Evolutionary conservation across 2,329 filamentous ascomycete genomes (phyloP).

Genomic region (Talaromyces islandicus): DNA sequence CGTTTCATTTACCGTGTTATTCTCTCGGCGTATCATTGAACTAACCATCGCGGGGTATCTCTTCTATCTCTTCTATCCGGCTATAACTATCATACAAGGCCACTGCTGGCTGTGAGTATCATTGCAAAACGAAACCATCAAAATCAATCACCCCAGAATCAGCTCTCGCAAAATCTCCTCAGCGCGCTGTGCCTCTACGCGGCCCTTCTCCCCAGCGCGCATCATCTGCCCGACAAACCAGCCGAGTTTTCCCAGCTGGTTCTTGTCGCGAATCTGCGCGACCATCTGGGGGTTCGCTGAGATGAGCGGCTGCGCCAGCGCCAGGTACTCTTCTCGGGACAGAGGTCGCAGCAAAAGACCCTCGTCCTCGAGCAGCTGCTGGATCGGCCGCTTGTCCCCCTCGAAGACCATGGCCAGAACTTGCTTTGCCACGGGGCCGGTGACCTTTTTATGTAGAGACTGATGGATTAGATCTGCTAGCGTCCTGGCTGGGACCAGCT

Average conservation of each 20-base stretch:
- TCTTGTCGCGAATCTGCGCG: slow-evolving; percentile 52
- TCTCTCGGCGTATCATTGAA: no score
- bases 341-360: slow-evolving; percentile 51
- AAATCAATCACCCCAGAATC: slow-evolving; percentile 25
- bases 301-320: slow-evolving; percentile 49
- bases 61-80: slow-evolving; percentile 5
- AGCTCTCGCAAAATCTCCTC: slow-evolving; percentile 49
- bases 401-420: slow-evolving; percentile 53
- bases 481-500: slow-evolving; percentile 34
- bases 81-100: slow-evolving; percentile 3
- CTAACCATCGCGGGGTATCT: not conserved
- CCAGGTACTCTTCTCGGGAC: slow-evolving; percentile 50
- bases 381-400: slow-evolving; percentile 43
- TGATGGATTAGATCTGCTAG: slow-evolving; percentile 42
- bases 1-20: no score
- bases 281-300: slow-evolving; percentile 53
- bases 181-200: slow-evolving; percentile 56
- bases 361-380: slow-evolving; percentile 52
- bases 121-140: not conserved
- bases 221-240: slow-evolving; percentile 68
- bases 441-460: slow-evolving; percentile 41
- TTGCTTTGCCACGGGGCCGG: slow-evolving; percentile 54
- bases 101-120: not conserved
- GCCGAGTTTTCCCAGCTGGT: slow-evolving; percentile 59
- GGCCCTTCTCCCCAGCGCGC: slow-evolving; percentile 53